Conservation (phyloP, 148 eudicot species). For the Cornus controversa region DNA sequence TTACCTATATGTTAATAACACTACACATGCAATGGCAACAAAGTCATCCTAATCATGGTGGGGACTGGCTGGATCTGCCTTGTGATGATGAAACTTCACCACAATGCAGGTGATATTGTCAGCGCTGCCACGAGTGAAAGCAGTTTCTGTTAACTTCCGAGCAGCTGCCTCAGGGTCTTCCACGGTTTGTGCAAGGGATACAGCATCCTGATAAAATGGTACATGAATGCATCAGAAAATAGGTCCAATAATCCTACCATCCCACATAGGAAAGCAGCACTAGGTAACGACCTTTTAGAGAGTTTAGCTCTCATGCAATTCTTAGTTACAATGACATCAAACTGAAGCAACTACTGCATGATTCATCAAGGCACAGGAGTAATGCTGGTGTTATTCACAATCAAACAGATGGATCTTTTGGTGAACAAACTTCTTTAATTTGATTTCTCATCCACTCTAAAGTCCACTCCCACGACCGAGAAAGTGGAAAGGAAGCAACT, state of each 20-base stretch:
- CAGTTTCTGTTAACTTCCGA: slow-evolving; percentile 82
- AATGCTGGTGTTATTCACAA: background rate
- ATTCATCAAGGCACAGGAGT: background rate
- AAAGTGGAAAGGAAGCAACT: background rate
- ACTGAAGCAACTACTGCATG: background rate
- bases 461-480: no score
- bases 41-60: slow-evolving; percentile 9
- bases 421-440: no score
- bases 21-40: background rate
- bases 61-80: slow-evolving; percentile 16
- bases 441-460: no score
- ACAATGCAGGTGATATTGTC: slow-evolving; percentile 96
- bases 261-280: background rate
- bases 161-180: slow-evolving; percentile 90
- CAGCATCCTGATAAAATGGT: slow-evolving; percentile 65
- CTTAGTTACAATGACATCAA: background rate
- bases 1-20: background rate
- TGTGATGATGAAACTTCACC: slow-evolving; percentile 63
- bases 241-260: background rate
- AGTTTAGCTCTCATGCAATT: background rate
- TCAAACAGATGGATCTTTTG: no score
- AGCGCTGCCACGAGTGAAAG: slow-evolving; percentile 85
- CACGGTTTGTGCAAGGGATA: slow-evolving; percentile 71
- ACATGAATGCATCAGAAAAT: background rate
- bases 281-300: no score